Evolutionary conservation across 129 eudicot species (phyloP), one percentile per base, ranked within the genome.

Genomic region (Logfia minima): DNA sequence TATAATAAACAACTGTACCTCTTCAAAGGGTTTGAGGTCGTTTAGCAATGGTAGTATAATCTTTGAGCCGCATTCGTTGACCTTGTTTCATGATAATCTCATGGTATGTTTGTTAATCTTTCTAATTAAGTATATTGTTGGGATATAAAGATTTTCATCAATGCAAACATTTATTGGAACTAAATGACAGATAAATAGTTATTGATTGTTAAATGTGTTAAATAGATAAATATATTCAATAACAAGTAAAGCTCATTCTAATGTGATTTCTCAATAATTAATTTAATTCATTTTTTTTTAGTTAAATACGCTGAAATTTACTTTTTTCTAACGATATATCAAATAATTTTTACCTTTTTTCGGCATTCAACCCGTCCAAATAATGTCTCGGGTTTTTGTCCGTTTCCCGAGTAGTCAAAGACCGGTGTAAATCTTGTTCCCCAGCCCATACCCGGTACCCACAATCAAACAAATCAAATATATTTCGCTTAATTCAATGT

Each of bases 401-500:
- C 0, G 18, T 61, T 48, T 65, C 7, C 16, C 51, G 41, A 53
- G 43, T 19, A 77, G 74, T 77, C 80, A 77, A 77, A 77, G 66
- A 67, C 66, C 74, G 56, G 24, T 19, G 59, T 19, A 66, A 28
- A 66, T 32, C 55, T 53, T 76, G 80, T 66, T 74, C 66, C 71
- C 65, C 26, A 8, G 11, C 53, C 55, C 72, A 68, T 68, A 37
- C 55, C 5, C 53, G 53, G 18, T 48, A 68, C 72, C 41, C 72
- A 37, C 55, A 26, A n/a, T n/a, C 29, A 68, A 68, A 37, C 21
- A n/a, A n/a, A n/a, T n/a, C n/a, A n/a, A n/a, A n/a, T n/a, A n/a
- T n/a, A n/a, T n/a, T n/a, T n/a, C n/a, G 39, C 68, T 60, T 8
- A 61, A 59, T 59, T 74, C 77, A 60, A 23, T 74, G 78, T 60